These are phyloP conservation scores for Phytophthora chlamydospora DNA, from an alignment of 352 stramenopile genomes.

Conservation along the genomic window DNA sequence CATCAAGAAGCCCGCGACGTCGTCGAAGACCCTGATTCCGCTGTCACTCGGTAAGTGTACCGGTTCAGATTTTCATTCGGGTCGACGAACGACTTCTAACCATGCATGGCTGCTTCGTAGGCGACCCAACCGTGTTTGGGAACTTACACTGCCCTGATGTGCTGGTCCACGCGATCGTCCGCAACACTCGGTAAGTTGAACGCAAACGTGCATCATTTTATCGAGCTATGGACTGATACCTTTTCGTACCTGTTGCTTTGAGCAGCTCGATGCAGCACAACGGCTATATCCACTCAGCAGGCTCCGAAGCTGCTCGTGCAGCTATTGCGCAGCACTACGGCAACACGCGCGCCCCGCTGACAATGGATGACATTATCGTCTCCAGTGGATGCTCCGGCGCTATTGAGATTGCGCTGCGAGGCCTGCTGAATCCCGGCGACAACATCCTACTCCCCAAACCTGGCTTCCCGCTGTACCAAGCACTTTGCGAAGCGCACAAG, in stretches of 20 bases:
- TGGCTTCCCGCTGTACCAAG: constrained; percentile 95
- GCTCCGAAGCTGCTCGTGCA: constrained; percentile 79
- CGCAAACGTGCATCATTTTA: not conserved
- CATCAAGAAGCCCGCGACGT: constrained; percentile 90
- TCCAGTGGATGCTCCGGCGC: constrained; percentile 93
- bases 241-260: not conserved
- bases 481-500: constrained; percentile 93
- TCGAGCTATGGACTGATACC: not conserved
- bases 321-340: constrained; percentile 91
- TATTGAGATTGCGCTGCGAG: constrained; percentile 92
- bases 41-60: constrained; percentile 81
- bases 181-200: constrained; percentile 58
- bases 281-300: constrained; percentile 94
- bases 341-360: constrained; percentile 55
- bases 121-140: constrained; percentile 94
- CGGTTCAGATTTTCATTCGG: not conserved
- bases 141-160: constrained; percentile 92
- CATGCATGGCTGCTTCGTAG: constrained; percentile 24
- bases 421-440: constrained; percentile 90
- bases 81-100: not conserved
- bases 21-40: constrained; percentile 92
- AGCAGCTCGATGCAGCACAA: constrained; percentile 85
- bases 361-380: constrained; percentile 94
- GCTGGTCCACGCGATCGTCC: constrained; percentile 77
- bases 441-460: constrained; percentile 94